Conservation (phyloP, 2,329 filamentous ascomycete species). For the Arthroderma sp. region DNA sequence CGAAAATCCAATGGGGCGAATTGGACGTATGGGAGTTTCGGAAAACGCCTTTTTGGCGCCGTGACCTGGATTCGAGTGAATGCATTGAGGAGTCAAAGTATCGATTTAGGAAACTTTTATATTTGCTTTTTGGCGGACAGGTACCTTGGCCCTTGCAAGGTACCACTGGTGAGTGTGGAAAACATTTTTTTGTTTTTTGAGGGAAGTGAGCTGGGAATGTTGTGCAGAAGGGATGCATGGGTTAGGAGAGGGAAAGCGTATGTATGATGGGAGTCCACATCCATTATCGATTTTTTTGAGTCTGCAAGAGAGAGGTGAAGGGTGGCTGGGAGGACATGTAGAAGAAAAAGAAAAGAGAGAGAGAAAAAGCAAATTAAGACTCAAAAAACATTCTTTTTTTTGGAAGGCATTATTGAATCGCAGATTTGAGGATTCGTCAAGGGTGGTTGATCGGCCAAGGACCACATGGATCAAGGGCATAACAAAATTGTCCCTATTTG, state of each 20-base stretch:
- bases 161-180: slow-evolving; percentile 1
- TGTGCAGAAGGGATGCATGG: slow-evolving; percentile 1
- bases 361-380: background rate
- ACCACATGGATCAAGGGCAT: slow-evolving; percentile 6
- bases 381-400: background rate
- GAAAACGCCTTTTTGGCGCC: slow-evolving; percentile 2
- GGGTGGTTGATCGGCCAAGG: slow-evolving; percentile 2
- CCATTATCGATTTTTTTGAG: slow-evolving; percentile 3
- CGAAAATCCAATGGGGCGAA: background rate
- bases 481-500: slow-evolving; percentile 1
- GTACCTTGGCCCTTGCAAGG: slow-evolving; percentile 3
- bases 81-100: slow-evolving; percentile 1
- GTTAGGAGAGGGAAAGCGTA: background rate
- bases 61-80: background rate
- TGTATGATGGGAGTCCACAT: background rate
- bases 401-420: background rate
- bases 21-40: slow-evolving; percentile 1
- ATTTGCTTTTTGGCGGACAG: background rate
- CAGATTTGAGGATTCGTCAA: background rate
- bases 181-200: slow-evolving; percentile 3
- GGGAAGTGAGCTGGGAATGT: slow-evolving; percentile 2
- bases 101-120: background rate
- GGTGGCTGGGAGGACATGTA: background rate
- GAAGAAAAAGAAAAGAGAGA: slow-evolving; percentile 1
- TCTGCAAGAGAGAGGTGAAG: background rate